These are phyloP conservation scores for Talaromyces piceae DNA, from an alignment of 2,329 filamentous ascomycete species.

Conservation along the genomic window DNA sequence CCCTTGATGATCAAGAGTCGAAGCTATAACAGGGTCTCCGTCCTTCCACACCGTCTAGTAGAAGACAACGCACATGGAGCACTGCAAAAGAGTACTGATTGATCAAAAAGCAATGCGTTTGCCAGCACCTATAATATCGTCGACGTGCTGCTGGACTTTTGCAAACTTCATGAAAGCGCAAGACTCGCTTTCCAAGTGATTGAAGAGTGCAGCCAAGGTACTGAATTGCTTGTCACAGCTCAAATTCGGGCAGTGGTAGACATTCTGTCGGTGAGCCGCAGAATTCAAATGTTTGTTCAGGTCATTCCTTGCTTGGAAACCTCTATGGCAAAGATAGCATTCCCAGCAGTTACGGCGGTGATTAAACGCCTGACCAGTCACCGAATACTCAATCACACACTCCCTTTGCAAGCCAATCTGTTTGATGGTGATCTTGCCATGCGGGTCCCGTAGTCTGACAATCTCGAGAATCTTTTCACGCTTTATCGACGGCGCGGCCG, in stretches of 20 bases:
- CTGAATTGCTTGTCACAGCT: constrained; percentile 33
- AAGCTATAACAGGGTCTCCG: no score
- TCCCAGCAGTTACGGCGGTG: constrained; percentile 38
- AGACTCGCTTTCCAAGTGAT: constrained; percentile 40
- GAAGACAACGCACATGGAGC: no score
- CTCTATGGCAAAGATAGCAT: constrained; percentile 48
- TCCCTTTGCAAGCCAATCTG: constrained; percentile 42
- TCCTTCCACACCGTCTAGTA: no score
- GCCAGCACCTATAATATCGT: constrained; percentile 12
- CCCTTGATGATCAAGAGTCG: no score
- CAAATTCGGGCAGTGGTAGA: constrained; percentile 40
- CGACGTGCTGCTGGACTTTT: constrained; percentile 25
- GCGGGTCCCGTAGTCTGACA: constrained; percentile 41
- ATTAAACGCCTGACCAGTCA: constrained; percentile 41
- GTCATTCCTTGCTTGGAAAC: constrained; percentile 26
- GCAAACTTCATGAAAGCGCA: constrained; percentile 37
- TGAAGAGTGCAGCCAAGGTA: constrained; percentile 36
- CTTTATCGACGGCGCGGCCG: constrained; percentile 37
- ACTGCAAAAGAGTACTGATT: no score
- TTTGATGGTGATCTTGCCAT: constrained; percentile 45
- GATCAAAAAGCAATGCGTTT: constrained; percentile 14
- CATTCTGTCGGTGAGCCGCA: constrained; percentile 41
- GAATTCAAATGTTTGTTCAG: constrained; percentile 52
- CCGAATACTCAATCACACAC: constrained; percentile 24
- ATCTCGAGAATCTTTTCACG: constrained; percentile 42